These are phyloP conservation scores for Naganishia albida DNA, from an alignment of 1,284 basidiomycete species.

Conservation along the genomic window DNA sequence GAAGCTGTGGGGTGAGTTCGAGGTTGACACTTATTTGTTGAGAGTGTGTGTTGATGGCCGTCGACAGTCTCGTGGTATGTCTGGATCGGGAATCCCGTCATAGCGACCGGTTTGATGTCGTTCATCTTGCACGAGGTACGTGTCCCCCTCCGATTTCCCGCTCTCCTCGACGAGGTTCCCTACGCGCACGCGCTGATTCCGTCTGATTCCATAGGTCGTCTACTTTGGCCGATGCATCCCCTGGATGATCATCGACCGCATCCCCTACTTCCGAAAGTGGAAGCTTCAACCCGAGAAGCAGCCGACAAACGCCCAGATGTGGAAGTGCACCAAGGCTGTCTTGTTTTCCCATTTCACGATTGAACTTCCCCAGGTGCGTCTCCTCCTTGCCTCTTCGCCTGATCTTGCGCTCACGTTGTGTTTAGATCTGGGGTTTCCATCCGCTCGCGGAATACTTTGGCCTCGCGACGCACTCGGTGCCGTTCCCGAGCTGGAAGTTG, in stretches of 20 bases:
- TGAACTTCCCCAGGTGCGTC: constrained; percentile 78
- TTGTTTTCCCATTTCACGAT: constrained; percentile 95
- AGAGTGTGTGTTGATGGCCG: neutral
- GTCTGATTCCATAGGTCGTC: constrained; percentile 64
- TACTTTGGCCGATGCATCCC: constrained; percentile 96
- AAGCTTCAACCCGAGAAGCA: constrained; percentile 88
- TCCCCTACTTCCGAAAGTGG: constrained; percentile 91
- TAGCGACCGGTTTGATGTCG: constrained; percentile 92
- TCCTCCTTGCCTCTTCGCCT: too few relatives aligned
- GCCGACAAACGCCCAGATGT: constrained; percentile 79
- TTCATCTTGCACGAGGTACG: constrained; percentile 90
- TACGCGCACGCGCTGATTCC: neutral
- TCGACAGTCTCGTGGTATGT: constrained; percentile 65
- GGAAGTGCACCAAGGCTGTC: constrained; percentile 94
- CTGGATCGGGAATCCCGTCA: constrained; percentile 81
- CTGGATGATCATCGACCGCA: constrained; percentile 93
- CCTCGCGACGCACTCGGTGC: constrained; percentile 89
- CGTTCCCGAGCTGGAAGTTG: constrained; percentile 72
- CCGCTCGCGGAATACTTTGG: constrained; percentile 87
- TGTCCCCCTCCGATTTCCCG: too few relatives aligned
- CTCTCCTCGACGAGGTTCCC: neutral
- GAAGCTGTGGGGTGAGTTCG: constrained; percentile 34
- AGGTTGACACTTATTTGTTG: neutral
- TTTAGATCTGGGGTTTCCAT: constrained; percentile 93
- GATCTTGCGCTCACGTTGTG: too few relatives aligned